These are phyloP conservation scores for Colletotrichum musae DNA, from an alignment of 2,329 filamentous ascomycete species.

Conservation along the genomic window DNA sequence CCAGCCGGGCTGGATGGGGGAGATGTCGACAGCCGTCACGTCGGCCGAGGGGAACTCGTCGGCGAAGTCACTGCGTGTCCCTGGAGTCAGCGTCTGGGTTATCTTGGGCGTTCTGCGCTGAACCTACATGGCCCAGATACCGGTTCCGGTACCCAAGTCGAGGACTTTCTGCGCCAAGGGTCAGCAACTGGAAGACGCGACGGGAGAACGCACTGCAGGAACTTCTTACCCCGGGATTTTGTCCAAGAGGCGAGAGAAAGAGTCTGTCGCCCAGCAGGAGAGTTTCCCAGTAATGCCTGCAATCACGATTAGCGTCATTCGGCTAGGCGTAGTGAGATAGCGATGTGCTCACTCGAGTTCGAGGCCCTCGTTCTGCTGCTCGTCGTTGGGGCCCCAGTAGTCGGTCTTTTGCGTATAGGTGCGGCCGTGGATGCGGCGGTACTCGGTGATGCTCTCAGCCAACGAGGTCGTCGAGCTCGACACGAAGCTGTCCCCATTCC, in stretches of 20 bases:
- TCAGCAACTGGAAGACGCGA: not conserved
- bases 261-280: constrained; percentile 26
- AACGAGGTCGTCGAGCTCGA: constrained; percentile 15
- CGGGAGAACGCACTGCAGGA: no score
- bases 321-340: fast-evolving
- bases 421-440: constrained; percentile 35
- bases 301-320: no score
- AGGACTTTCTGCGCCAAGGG: constrained; percentile 4
- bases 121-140: constrained; percentile 27
- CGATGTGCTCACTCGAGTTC: constrained; percentile 26
- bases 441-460: constrained; percentile 30
- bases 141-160: constrained; percentile 26
- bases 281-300: constrained; percentile 25
- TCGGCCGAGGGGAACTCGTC: constrained; percentile 58
- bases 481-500: not conserved
- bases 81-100: not conserved
- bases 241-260: constrained; percentile 21
- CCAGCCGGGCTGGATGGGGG: constrained; percentile 69
- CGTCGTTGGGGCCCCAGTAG: constrained; percentile 38
- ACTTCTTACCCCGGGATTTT: not conserved
- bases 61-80: constrained; percentile 59
- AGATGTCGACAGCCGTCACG: constrained; percentile 68
- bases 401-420: constrained; percentile 37
- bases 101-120: no score
- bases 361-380: constrained; percentile 38